Evolutionary conservation across 2,329 filamentous ascomycete species (phyloP).

Genomic region (Hymenoscyphus infarciens): DNA sequence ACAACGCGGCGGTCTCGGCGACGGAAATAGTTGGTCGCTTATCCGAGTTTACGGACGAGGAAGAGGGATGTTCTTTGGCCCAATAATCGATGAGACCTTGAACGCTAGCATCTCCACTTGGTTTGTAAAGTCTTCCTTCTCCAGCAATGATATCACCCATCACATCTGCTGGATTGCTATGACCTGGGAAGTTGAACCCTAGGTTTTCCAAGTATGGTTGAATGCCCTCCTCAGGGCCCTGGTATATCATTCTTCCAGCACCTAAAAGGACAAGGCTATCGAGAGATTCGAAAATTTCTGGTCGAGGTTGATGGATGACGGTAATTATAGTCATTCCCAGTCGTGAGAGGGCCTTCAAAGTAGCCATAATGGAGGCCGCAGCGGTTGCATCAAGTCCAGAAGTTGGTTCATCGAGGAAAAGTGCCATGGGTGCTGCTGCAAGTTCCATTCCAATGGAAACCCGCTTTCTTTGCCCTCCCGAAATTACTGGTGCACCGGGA

Average conservation of each 20-base stretch:
- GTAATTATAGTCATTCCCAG: conserved; percentile 52
- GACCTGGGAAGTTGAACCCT: conserved; percentile 48
- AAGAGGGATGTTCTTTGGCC: conserved; percentile 32
- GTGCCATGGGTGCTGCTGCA: conserved; percentile 53
- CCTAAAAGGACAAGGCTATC: conserved; percentile 62
- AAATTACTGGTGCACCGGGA: conserved; percentile 59
- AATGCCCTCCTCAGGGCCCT: conserved; percentile 44
- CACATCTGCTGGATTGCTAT: conserved; percentile 53
- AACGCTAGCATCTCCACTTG: conserved; percentile 44
- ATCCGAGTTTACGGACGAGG: conserved; percentile 29
- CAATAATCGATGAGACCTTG: conserved; percentile 49
- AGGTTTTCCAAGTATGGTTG: conserved; percentile 49
- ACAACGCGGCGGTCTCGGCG: conserved; percentile 41
- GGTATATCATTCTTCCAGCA: conserved; percentile 53
- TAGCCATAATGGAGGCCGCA: conserved; percentile 59
- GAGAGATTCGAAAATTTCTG: conserved; percentile 53
- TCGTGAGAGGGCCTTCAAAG: conserved; percentile 58
- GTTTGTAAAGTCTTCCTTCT: conserved; percentile 50
- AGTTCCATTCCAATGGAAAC: conserved; percentile 60
- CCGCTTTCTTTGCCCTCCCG: conserved; percentile 58
- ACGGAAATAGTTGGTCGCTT: conserved; percentile 33
- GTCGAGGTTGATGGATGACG: conserved; percentile 54
- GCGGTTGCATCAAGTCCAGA: conserved; percentile 60
- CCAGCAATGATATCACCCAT: conserved; percentile 61
- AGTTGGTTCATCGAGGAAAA: conserved; percentile 61